phyloP scores from a whole-genome alignment of 2,329 filamentous ascomycete genomes.

The Curvularia sp. region DNA sequence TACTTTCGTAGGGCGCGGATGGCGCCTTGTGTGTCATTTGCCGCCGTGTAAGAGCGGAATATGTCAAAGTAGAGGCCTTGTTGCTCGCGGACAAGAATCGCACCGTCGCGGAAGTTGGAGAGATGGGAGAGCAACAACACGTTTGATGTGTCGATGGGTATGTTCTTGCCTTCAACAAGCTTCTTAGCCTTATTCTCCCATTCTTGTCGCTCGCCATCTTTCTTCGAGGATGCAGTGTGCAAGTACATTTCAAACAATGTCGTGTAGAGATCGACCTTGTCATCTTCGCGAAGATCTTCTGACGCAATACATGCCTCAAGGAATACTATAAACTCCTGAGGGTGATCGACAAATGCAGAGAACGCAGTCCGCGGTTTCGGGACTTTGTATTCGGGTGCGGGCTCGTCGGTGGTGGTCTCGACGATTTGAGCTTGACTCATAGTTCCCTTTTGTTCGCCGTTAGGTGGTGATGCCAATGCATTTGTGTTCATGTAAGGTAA shows the following conservation, averaged over 20 bases:
- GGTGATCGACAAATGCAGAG: conserved; percentile 93
- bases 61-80: conserved; percentile 93
- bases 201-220: conserved; percentile 71
- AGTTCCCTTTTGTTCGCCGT: conserved; percentile 61
- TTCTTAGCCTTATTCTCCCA: conserved; percentile 94
- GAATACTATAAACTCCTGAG: conserved; percentile 89
- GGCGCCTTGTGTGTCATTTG: conserved; percentile 88
- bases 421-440: conserved; percentile 62
- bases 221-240: conserved; percentile 81
- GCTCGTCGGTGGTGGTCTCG: conserved; percentile 61
- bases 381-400: conserved; percentile 70
- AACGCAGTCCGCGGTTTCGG: conserved; percentile 90
- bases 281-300: conserved; percentile 71
- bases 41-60: conserved; percentile 92
- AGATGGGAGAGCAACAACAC: conserved; percentile 91
- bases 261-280: conserved; percentile 87
- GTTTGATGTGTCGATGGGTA: conserved; percentile 91
- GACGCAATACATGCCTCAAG: conserved; percentile 85
- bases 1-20: conserved; percentile 92
- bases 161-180: conserved; percentile 79
- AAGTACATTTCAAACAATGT: conserved; percentile 99
- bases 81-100: conserved; percentile 90
- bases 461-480: conserved; percentile 62
- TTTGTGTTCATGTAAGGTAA: conserved; percentile 82
- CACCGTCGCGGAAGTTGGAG: conserved; percentile 87